phyloP scores from a whole-genome alignment of 2,329 filamentous ascomycete species.

The Phialophora macrospora region DNA sequence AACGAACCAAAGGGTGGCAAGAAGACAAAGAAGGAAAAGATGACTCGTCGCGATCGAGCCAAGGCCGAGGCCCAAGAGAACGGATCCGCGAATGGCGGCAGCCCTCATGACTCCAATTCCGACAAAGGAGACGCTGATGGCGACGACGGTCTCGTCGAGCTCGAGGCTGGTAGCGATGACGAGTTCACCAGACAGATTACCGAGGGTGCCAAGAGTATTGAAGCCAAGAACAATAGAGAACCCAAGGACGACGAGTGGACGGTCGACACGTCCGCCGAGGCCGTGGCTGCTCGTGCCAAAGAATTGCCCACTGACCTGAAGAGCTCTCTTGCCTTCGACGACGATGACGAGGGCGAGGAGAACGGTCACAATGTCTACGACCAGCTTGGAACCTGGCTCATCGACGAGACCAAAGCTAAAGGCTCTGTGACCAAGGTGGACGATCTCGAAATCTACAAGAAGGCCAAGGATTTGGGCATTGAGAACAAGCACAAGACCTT shows the following conservation, averaged over 20 bases:
- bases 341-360: conserved; percentile 79
- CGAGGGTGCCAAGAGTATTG: conserved; percentile 72
- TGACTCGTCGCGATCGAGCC: conserved; percentile 76
- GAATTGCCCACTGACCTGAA: conserved; percentile 94
- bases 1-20: conserved; percentile 91
- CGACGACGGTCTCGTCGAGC: conserved; percentile 68
- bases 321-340: conserved; percentile 82
- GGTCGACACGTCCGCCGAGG: conserved; percentile 93
- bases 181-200: conserved; percentile 81
- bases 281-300: conserved; percentile 91
- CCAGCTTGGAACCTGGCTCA: conserved; percentile 90
- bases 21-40: conserved; percentile 93
- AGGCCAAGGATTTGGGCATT: conserved; percentile 94
- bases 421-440: conserved; percentile 78
- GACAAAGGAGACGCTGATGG: conserved; percentile 65
- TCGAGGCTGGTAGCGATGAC: conserved; percentile 83
- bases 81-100: conserved; percentile 61
- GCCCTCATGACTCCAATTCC: conserved; percentile 69
- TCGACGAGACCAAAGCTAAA: conserved; percentile 69
- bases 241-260: conserved; percentile 91
- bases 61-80: conserved; percentile 65
- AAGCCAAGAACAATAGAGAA: conserved; percentile 63
- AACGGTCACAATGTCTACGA: conserved; percentile 83
- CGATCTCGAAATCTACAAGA: conserved; percentile 90
- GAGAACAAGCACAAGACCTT: conserved; percentile 93